A percentile compares a stretch with the other conserved stretches of the same genome.
These are phyloP conservation scores for Dioscorea zingiberensis DNA, from an alignment of 106 monocot genomes.

Conservation along the genomic window DNA sequence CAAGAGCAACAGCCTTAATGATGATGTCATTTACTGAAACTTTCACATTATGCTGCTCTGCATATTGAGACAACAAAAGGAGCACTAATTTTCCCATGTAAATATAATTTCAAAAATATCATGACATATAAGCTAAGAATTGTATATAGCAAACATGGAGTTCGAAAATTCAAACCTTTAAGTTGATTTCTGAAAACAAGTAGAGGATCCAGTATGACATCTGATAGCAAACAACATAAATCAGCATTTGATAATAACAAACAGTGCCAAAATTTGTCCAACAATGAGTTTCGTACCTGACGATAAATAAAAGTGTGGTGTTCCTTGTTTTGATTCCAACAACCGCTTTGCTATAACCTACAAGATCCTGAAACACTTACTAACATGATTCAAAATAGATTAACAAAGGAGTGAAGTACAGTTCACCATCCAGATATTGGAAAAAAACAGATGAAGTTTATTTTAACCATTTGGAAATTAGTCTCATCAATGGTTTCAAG, in stretches of 20 bases:
- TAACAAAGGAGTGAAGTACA: background rate
- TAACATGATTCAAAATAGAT: slow-evolving; percentile 1
- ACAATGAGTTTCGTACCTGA: slow-evolving; percentile 46
- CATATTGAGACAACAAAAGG: slow-evolving; percentile 18
- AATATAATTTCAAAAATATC: too few relatives aligned
- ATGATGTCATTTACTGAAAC: slow-evolving; percentile 96
- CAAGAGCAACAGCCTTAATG: slow-evolving; percentile 92
- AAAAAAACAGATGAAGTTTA: background rate
- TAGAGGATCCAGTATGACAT: slow-evolving; percentile 74
- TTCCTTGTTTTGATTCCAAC: slow-evolving; percentile 88
- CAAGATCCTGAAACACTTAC: slow-evolving; percentile 4
- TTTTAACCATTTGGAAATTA: too few relatives aligned
- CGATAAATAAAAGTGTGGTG: slow-evolving; percentile 87
- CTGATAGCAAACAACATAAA: slow-evolving; percentile 32
- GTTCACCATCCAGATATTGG: background rate
- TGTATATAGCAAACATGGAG: too few relatives aligned
- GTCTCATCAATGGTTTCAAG: too few relatives aligned
- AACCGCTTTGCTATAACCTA: slow-evolving; percentile 90
- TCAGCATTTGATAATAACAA: background rate
- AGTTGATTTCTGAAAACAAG: slow-evolving; percentile 88
- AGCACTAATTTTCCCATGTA: background rate
- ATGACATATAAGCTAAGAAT: too few relatives aligned
- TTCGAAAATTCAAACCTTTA: slow-evolving; percentile 44
- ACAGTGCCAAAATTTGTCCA: background rate
- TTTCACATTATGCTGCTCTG: slow-evolving; percentile 95